Percentiles rank a stretch among this genome's conserved stretches.
Evolutionary conservation across 768 basidiomycete genomes (phyloP).

Genomic region (Tulasnella sp.): DNA sequence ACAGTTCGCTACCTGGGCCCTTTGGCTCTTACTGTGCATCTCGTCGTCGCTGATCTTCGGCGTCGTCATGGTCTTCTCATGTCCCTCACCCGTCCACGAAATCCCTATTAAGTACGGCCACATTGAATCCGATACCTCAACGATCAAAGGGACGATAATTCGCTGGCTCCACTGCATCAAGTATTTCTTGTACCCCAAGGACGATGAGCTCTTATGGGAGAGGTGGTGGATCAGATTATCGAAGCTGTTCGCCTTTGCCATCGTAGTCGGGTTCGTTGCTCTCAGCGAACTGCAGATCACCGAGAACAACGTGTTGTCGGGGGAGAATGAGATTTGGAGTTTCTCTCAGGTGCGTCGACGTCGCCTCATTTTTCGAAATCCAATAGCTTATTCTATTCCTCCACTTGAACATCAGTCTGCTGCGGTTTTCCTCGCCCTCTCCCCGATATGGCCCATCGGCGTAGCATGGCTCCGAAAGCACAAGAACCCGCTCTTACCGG

Average conservation of each 20-base stretch:
- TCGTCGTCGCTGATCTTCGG: conserved; percentile 18
- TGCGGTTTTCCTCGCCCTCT: conserved; percentile 18
- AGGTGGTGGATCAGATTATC: conserved; percentile 10
- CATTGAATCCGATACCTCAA: background rate
- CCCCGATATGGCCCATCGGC: conserved; percentile 28
- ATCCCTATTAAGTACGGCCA: conserved; percentile 1
- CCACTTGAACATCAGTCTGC: background rate
- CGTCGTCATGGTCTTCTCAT: conserved; percentile 30
- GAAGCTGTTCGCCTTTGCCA: background rate
- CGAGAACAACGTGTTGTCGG: conserved; percentile 19
- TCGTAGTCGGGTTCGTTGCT: conserved; percentile 13
- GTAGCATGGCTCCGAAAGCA: conserved; percentile 17
- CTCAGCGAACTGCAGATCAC: conserved; percentile 22
- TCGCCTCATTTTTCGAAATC: background rate
- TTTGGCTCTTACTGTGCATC: conserved; percentile 32
- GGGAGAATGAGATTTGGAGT: conserved; percentile 23
- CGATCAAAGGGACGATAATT: background rate
- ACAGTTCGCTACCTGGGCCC: conserved; percentile 23
- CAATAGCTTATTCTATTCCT: background rate
- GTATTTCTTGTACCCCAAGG: background rate
- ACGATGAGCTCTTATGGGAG: background rate
- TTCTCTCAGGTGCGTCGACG: conserved; percentile 24
- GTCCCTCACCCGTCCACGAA: conserved; percentile 17
- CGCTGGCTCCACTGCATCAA: background rate
- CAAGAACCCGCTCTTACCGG: background rate